phyloP scores from a whole-genome alignment of 2,329 filamentous ascomycete genomes.

The Aspergillus spinulosporus region DNA sequence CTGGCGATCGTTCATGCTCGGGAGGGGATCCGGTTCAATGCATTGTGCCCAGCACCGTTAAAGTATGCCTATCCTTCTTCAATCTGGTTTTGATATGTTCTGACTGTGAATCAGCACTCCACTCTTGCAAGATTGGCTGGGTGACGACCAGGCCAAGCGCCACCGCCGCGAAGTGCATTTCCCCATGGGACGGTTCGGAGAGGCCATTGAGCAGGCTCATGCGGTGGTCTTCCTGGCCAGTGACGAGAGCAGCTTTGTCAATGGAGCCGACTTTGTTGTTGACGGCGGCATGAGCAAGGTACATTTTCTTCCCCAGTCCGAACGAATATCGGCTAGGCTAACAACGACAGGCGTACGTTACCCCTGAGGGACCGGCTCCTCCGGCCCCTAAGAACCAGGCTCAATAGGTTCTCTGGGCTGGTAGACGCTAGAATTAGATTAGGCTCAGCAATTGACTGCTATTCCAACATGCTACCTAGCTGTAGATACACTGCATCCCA shows the following conservation, averaged over 20 bases:
- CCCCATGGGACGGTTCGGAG: slow-evolving; percentile 82
- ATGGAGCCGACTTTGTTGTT: slow-evolving; percentile 88
- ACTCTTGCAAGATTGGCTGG: slow-evolving; percentile 88
- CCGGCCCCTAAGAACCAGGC: slow-evolving; percentile 54
- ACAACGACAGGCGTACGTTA: slow-evolving; percentile 65
- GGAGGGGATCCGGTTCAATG: slow-evolving; percentile 85
- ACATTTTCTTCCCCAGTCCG: slow-evolving; percentile 29
- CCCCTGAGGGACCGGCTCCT: slow-evolving; percentile 59
- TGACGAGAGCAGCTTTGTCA: slow-evolving; percentile 87
- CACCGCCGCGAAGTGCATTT: slow-evolving; percentile 84
- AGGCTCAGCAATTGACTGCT: neutral
- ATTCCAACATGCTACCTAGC: neutral
- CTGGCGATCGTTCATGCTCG: slow-evolving; percentile 88
- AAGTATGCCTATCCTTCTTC: slow-evolving; percentile 55
- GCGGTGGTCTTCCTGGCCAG: slow-evolving; percentile 84
- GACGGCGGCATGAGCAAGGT: slow-evolving; percentile 90
- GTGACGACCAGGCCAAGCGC: slow-evolving; percentile 80
- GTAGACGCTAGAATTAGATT: neutral
- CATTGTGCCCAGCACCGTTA: slow-evolving; percentile 82
- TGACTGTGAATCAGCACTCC: slow-evolving; percentile 60
- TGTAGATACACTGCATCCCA: neutral
- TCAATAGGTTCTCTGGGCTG: slow-evolving; percentile 11
- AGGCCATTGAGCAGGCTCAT: slow-evolving; percentile 91
- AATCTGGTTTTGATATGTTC: neutral
- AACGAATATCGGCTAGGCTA: slow-evolving; percentile 1